phyloP scores from a whole-genome alignment of 306 rosid species.

The Oxytropis ochrocephala region DNA sequence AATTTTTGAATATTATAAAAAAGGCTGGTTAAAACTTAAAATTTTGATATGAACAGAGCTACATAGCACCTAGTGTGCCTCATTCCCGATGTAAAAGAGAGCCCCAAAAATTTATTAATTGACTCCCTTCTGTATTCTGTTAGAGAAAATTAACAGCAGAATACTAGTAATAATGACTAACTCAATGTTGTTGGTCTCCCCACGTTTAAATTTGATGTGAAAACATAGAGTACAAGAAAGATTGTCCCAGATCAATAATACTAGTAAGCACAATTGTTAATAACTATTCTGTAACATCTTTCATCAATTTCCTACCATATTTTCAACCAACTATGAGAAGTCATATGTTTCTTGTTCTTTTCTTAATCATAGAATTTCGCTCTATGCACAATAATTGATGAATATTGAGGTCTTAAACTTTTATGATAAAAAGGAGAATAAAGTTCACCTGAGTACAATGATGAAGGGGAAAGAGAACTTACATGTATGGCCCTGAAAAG shows the following conservation, averaged over 20 bases:
- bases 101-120: not conserved
- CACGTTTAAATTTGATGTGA: not conserved
- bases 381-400: not conserved
- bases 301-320: not conserved
- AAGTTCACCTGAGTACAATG: conserved; percentile 30
- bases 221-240: not conserved
- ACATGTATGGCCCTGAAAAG: conserved; percentile 95
- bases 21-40: not conserved
- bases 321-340: not conserved
- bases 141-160: not conserved
- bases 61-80: not conserved
- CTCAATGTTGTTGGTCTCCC: not conserved
- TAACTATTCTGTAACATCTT: not conserved
- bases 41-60: not conserved
- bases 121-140: not conserved
- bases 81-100: not conserved
- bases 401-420: not conserved
- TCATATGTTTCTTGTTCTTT: not conserved
- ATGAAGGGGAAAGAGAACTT: conserved; percentile 40
- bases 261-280: not conserved
- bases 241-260: not conserved
- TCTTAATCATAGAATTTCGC: not conserved
- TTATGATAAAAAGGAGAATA: not conserved
- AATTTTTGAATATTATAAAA: not conserved
- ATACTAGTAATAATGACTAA: not conserved